Percentiles rank a stretch among this genome's conserved stretches.
Evolutionary conservation across 768 basidiomycete species (phyloP).

Genomic region (Hericium coralloides): DNA sequence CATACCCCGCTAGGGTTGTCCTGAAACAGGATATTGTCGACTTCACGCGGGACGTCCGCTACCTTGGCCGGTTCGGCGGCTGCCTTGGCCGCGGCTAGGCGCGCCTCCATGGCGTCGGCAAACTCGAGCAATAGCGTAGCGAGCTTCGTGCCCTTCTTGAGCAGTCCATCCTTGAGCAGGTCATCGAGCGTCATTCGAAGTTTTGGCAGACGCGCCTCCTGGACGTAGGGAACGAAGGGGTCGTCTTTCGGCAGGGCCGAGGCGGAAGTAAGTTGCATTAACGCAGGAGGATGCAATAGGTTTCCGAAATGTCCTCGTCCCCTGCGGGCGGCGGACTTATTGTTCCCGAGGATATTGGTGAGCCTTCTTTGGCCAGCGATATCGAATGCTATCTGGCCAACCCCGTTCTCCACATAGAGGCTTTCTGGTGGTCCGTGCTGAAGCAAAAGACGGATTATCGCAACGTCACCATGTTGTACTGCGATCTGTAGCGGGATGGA

Average conservation of each 20-base stretch:
- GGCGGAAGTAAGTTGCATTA: background rate
- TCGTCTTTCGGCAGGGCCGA: background rate
- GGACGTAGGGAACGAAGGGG: conserved; percentile 6
- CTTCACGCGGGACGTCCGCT: background rate
- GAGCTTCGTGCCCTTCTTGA: conserved; percentile 2
- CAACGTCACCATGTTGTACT: conserved; percentile 23
- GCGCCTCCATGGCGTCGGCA: conserved; percentile 1
- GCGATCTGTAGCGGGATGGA: conserved; percentile 46
- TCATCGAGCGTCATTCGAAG: conserved; percentile 5
- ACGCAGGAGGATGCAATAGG: too few species aligned
- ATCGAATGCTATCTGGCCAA: conserved; percentile 24
- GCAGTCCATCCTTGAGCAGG: conserved; percentile 5
- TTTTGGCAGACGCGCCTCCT: conserved; percentile 6
- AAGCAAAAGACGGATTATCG: conserved; percentile 32
- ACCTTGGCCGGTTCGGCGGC: background rate
- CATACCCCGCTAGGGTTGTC: background rate
- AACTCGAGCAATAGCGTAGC: conserved; percentile 6
- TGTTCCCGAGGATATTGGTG: background rate
- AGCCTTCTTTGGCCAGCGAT: conserved; percentile 14
- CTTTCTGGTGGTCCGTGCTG: conserved; percentile 28
- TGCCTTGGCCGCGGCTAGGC: background rate
- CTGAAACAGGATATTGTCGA: background rate
- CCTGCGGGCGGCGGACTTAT: background rate
- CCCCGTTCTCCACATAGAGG: conserved; percentile 38
- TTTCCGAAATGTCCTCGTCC: too few species aligned